Percentiles rank a stretch among this genome's conserved stretches.
Evolutionary conservation across 2,329 filamentous ascomycete species (phyloP).

Genomic region (Diaporthe ampelina): DNA sequence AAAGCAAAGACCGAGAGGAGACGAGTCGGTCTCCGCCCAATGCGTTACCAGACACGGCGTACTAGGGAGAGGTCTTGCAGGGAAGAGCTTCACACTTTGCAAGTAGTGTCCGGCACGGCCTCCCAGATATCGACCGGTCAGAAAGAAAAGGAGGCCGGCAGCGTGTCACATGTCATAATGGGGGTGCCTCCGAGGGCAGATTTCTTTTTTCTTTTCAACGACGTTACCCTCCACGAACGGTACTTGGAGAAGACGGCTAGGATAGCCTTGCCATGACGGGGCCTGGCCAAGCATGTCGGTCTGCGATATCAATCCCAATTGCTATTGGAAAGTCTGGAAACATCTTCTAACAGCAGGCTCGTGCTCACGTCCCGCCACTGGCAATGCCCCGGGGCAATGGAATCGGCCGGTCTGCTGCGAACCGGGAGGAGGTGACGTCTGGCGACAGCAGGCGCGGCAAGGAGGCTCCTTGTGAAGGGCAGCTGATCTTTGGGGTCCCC

Average conservation of each 20-base stretch:
- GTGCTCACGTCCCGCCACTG: constrained; percentile 4
- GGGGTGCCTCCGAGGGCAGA: constrained; percentile 10
- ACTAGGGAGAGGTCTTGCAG: not conserved
- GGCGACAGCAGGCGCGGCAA: constrained; percentile 17
- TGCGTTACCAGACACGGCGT: constrained; percentile 1
- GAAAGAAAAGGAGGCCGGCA: not conserved
- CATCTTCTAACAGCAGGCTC: not conserved
- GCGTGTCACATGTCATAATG: constrained; percentile 3
- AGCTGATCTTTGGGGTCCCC: constrained; percentile 4
- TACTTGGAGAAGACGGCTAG: constrained; percentile 8
- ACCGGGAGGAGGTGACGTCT: not conserved
- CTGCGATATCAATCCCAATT: not conserved
- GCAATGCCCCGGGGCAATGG: not conserved
- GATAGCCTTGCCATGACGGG: constrained; percentile 2
- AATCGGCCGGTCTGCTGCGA: not conserved
- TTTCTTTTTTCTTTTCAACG: constrained; percentile 6
- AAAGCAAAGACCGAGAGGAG: not conserved
- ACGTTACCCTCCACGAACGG: constrained; percentile 16
- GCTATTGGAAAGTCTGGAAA: not conserved
- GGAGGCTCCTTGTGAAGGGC: not conserved
- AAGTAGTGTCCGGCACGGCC: not conserved
- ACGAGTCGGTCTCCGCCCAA: not conserved
- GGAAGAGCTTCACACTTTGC: not conserved
- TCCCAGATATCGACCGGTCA: not conserved
- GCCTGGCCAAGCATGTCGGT: not conserved